phyloP scores from a whole-genome alignment of 169 alveolate genomes.

The Plasmodium yoelii region DNA sequence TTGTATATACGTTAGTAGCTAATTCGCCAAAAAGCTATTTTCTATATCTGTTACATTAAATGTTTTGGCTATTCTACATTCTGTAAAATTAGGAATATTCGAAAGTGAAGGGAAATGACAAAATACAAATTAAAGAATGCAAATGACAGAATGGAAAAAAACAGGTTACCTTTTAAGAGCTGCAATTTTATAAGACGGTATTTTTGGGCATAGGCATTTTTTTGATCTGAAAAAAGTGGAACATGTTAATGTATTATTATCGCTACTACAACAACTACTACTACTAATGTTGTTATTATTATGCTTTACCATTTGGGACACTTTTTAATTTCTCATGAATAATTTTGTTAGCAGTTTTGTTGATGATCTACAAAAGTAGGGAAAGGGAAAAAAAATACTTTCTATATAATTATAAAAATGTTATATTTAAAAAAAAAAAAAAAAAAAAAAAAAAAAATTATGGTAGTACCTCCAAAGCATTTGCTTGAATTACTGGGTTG shows the following conservation, averaged over 20 bases:
- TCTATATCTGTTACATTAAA: constrained; percentile 10
- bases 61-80: constrained; percentile 13
- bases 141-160: background rate
- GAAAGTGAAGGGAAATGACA: too few species aligned
- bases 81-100: constrained; percentile 13
- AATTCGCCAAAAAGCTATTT: background rate
- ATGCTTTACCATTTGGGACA: constrained; percentile 55
- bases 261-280: too few species aligned
- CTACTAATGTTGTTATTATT: too few species aligned
- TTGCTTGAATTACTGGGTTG: background rate
- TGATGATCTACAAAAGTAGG: constrained; percentile 27
- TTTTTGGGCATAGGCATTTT: constrained; percentile 44
- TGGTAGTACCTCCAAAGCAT: background rate
- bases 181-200: constrained; percentile 55
- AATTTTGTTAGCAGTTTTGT: constrained; percentile 39
- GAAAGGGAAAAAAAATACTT: constrained; percentile 5
- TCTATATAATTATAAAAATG: background rate
- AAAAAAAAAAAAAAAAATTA: background rate
- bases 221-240: constrained; percentile 39
- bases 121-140: background rate
- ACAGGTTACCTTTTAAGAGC: constrained; percentile 44
- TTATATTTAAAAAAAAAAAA: background rate
- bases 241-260: too few species aligned
- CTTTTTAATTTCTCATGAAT: constrained; percentile 48
- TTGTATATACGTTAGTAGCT: too few species aligned